Evolutionary conservation across 2,329 filamentous ascomycete species (phyloP), one percentile per base, ranked within the genome.

Genomic region (Fusarium sp.): DNA sequence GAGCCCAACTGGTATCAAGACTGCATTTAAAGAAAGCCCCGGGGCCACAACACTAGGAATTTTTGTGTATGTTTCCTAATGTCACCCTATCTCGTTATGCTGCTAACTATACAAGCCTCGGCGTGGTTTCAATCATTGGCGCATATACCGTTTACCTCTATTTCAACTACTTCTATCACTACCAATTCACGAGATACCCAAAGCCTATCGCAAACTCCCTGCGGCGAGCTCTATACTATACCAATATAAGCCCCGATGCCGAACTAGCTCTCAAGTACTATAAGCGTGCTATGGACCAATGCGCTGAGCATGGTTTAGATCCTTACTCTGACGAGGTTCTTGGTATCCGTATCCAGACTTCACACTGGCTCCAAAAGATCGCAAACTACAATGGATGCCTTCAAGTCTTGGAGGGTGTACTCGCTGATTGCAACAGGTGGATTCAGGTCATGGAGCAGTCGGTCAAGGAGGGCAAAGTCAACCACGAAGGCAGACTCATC

Each of bases 311-410:
- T 50, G 89, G 90, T 1, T 88, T 99, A 82, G 93, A 98, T 76
- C 93, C 93, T 0, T 97, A 94, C 77, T 94, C 92, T 6, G 92
- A 98, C 73, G 94, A 98, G 77, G 91, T 98, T 33, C 85, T 98
- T 71, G 96, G 96, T 11, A 90, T 98, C 53, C 93, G 94, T 76
- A 90, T 98, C 50, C 90, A 94, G 77, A 85, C 97, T 11, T 90
- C 93, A 2, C 86, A 86, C 12, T 89, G 97, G 85, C 85, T 97
- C 66, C 93, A 98, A 79, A 91, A 91, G 75, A 88, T 93, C 18
- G 86, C 90, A 31, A 88, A 91, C 73, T 90, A 90, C 75, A 84
- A 88, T 23, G 88, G 90, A 59, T 89, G 94, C 0, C 90, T 93
- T 59, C 88, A 93, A 49, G 89, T 97, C 6, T 81, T 98, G 31